A percentile compares a stretch with the other conserved stretches of the same genome.
Conservation (phyloP, 257 asterid species). For the Capsicum chinense region DNA sequence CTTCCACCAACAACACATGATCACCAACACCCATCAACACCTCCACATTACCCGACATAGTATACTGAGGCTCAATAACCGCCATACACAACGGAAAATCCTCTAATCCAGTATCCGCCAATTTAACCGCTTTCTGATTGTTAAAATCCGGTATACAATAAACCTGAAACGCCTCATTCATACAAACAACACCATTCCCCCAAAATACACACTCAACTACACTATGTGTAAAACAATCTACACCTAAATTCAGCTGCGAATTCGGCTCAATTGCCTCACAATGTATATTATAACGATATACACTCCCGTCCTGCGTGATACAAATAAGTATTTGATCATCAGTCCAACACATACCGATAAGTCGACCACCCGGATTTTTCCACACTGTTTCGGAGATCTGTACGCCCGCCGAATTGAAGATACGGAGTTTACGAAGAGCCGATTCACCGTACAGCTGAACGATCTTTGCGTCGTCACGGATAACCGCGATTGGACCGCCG, state of each 20-base stretch:
- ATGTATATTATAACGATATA: slow-evolving; percentile 72
- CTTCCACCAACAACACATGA: slow-evolving; percentile 80
- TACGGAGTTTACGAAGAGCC: slow-evolving; percentile 88
- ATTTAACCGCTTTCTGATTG: slow-evolving; percentile 60
- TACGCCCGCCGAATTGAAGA: slow-evolving; percentile 86
- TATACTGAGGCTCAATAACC: slow-evolving; percentile 92
- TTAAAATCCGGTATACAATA: slow-evolving; percentile 81
- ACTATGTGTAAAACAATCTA: slow-evolving; percentile 69
- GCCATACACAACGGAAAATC: slow-evolving; percentile 89
- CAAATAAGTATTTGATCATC: slow-evolving; percentile 79
- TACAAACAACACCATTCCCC: slow-evolving; percentile 89
- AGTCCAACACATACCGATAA: slow-evolving; percentile 86
- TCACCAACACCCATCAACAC: slow-evolving; percentile 81
- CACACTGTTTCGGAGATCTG: slow-evolving; percentile 78
- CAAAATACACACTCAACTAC: slow-evolving; percentile 88
- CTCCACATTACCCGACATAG: slow-evolving; percentile 96
- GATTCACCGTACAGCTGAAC: slow-evolving; percentile 94
- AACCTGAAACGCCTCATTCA: slow-evolving; percentile 77
- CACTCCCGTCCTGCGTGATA: slow-evolving; percentile 85
- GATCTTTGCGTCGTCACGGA: slow-evolving; percentile 94
- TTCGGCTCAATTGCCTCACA: slow-evolving; percentile 65
- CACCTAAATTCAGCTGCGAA: slow-evolving; percentile 54
- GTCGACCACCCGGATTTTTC: slow-evolving; percentile 89
- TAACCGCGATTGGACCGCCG: slow-evolving; percentile 94
- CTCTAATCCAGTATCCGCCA: slow-evolving; percentile 80